Conservation (phyloP, 2,329 filamentous ascomycete species). For the Xylariaceae sp. region DNA sequence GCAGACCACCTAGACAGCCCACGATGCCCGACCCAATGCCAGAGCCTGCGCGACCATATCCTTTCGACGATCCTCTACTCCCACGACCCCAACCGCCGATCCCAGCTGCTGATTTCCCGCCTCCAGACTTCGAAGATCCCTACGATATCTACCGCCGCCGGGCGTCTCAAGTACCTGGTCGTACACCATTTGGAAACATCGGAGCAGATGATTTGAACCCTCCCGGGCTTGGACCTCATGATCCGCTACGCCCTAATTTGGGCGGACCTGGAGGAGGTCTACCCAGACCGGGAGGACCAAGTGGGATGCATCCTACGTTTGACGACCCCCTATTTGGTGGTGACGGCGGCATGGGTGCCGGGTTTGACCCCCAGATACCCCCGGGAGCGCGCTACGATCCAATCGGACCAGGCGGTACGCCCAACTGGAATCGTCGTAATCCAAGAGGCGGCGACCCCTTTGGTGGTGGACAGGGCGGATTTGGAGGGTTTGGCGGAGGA, state of each 20-base stretch:
- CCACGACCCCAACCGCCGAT: slow-evolving; percentile 56
- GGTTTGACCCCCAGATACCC: slow-evolving; percentile 67
- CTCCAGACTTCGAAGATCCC: slow-evolving; percentile 91
- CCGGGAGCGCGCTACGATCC: slow-evolving; percentile 92
- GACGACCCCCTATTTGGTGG: slow-evolving; percentile 82
- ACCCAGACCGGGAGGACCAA: slow-evolving; percentile 53
- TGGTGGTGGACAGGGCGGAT: slow-evolving; percentile 32
- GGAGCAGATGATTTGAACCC: slow-evolving; percentile 87
- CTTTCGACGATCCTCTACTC: slow-evolving; percentile 62
- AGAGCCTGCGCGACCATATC: slow-evolving; percentile 60
- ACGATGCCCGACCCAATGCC: slow-evolving; percentile 49
- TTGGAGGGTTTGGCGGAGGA: slow-evolving; percentile 33
- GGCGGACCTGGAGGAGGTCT: slow-evolving; percentile 56
- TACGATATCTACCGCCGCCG: slow-evolving; percentile 71
- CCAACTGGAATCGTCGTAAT: slow-evolving; percentile 41
- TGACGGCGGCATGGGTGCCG: slow-evolving; percentile 39
- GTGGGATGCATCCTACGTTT: slow-evolving; percentile 94
- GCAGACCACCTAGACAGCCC: slow-evolving; percentile 36
- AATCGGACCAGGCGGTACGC: slow-evolving; percentile 60
- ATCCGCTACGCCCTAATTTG: slow-evolving; percentile 67
- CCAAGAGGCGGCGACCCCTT: slow-evolving; percentile 37
- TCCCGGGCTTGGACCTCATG: slow-evolving; percentile 75
- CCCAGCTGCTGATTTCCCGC: slow-evolving; percentile 70
- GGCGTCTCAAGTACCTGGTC: slow-evolving; percentile 38
- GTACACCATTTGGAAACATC: slow-evolving; percentile 58